Evolutionary conservation across 768 basidiomycete species (phyloP).

Genomic region (Lentinula edodes): DNA sequence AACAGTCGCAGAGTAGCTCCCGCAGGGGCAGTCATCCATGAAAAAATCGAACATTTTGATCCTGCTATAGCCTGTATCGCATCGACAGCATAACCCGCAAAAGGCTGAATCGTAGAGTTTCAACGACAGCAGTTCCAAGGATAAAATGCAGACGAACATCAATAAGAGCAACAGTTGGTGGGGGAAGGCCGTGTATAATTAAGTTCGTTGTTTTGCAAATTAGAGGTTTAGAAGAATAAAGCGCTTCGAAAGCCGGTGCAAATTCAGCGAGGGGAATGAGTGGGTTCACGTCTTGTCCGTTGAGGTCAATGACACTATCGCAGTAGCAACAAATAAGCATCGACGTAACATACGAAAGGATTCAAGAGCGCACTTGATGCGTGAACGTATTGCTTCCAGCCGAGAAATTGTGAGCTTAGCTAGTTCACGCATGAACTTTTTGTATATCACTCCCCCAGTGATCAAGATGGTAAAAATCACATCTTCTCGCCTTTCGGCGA

Average conservation of each 20-base stretch:
- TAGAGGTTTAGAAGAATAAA: not conserved
- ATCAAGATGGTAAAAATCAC: not conserved
- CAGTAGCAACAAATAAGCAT: not conserved
- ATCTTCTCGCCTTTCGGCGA: not conserved
- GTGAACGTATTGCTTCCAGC: not conserved
- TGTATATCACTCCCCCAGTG: not conserved
- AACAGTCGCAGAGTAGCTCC: not conserved
- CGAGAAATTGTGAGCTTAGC: not conserved
- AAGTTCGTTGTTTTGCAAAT: not conserved
- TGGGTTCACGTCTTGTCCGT: not conserved
- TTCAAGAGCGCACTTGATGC: not conserved
- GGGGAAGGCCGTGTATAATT: not conserved
- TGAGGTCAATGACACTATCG: not conserved
- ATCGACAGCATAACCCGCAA: slow-evolving; percentile 1
- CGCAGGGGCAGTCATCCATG: slow-evolving; percentile 5
- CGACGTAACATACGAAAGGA: not conserved
- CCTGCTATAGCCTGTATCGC: not conserved
- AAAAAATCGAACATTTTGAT: not conserved
- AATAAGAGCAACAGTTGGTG: not conserved
- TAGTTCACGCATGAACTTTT: not conserved
- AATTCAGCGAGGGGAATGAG: not conserved
- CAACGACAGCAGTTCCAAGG: not conserved
- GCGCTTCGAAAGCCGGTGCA: not conserved
- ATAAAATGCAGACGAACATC: not conserved
- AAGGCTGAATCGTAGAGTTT: not conserved